Conservation (phyloP, 495 filamentous ascomycete species). For the Neurospora sp. region DNA sequence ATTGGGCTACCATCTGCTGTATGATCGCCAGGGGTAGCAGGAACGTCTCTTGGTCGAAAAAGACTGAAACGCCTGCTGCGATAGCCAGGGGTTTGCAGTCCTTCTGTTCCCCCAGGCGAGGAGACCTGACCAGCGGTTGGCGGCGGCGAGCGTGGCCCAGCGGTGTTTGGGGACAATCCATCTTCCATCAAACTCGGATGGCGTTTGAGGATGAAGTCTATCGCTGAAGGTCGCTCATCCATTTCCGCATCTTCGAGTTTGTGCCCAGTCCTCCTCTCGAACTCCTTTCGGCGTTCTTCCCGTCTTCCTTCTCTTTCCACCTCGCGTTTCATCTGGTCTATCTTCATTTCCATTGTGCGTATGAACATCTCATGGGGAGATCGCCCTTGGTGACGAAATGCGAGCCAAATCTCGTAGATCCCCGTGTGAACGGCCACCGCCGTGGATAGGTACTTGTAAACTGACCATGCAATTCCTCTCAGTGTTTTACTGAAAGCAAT, state of each 20-base stretch:
- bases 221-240: too few relatives aligned
- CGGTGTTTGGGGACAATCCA: too few relatives aligned
- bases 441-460: conserved; percentile 4
- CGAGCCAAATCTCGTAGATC: conserved; percentile 13
- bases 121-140: background rate
- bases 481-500: conserved; percentile 10
- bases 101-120: background rate
- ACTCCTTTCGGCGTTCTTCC: background rate
- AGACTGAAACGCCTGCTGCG: background rate
- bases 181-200: too few relatives aligned
- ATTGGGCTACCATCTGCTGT: background rate
- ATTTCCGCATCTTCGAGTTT: background rate
- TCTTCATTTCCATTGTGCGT: background rate
- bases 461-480: conserved; percentile 7
- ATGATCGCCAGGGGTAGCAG: background rate
- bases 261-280: background rate
- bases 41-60: background rate
- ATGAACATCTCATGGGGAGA: background rate
- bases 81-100: background rate
- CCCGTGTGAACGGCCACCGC: conserved; percentile 6
- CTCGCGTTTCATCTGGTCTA: background rate
- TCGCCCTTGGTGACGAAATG: background rate
- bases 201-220: too few relatives aligned
- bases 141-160: too few relatives aligned
- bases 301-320: background rate